A percentile compares a stretch with the other conserved stretches of the same genome.
Conservation (phyloP, 257 asterid species). For the Solanum chmielewskii region DNA sequence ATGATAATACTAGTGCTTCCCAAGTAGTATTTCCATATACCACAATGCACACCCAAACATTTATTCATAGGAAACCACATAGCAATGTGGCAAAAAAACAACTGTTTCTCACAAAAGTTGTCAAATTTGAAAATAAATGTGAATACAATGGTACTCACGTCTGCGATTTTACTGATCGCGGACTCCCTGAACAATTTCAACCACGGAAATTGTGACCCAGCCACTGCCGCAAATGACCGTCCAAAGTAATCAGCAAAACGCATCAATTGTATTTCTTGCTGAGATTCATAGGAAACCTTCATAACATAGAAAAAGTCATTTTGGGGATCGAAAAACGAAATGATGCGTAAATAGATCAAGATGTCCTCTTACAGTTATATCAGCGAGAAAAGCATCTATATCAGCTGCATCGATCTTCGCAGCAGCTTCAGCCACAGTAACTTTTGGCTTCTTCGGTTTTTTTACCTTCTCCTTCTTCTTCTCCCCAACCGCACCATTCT, state of each 20-base stretch:
- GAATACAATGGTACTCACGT: constrained; percentile 36
- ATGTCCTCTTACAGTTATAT: constrained; percentile 31
- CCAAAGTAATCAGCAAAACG: constrained; percentile 92
- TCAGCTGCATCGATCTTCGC: constrained; percentile 54
- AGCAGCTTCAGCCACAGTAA: constrained; percentile 74
- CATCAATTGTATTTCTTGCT: constrained; percentile 75
- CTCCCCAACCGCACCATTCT: constrained; percentile 31
- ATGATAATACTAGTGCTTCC: background rate
- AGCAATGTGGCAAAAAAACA: background rate
- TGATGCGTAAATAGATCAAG: background rate
- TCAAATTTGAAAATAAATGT: background rate
- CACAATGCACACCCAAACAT: background rate
- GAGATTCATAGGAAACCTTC: constrained; percentile 70
- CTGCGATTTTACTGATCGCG: constrained; percentile 44
- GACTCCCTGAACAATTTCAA: constrained; percentile 80
- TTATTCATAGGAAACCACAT: background rate
- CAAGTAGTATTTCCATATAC: background rate
- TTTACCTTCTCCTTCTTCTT: constrained; percentile 59
- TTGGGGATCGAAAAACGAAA: background rate
- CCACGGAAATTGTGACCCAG: constrained; percentile 82
- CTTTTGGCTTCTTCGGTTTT: constrained; percentile 63
- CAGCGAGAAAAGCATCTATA: constrained; percentile 55
- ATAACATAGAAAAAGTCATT: background rate
- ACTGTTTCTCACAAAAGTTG: background rate
- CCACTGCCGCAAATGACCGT: constrained; percentile 70